A percentile compares a stretch with the other conserved stretches of the same genome.
Conservation (phyloP, 176 grass and related monocot genomes). For the Cocos nucifera region DNA sequence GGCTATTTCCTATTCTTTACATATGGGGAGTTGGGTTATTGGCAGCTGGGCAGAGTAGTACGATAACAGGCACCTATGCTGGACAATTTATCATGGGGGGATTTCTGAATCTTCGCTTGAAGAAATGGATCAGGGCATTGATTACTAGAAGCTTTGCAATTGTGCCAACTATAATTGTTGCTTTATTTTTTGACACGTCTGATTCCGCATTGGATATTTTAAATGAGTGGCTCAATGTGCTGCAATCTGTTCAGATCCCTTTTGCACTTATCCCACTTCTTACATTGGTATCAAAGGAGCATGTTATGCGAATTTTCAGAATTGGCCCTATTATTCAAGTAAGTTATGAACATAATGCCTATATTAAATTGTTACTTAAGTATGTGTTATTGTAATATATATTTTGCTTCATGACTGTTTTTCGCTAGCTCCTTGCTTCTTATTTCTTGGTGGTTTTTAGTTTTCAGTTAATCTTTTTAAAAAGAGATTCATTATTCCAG, state of each 20-base stretch:
- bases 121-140: constrained; percentile 86
- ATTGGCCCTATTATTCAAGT: constrained; percentile 68
- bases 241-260: constrained; percentile 94
- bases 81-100: constrained; percentile 99
- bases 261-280: constrained; percentile 90
- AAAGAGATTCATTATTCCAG: no score
- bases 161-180: constrained; percentile 79
- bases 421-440: no score
- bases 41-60: constrained; percentile 91
- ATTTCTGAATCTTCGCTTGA: constrained; percentile 76
- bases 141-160: constrained; percentile 95
- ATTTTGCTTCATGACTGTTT: no score
- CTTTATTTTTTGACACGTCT: constrained; percentile 70
- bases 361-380: no score
- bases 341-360: constrained; percentile 14
- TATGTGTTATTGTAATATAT: no score
- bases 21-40: constrained; percentile 94
- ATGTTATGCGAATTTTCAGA: constrained; percentile 85
- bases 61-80: constrained; percentile 94
- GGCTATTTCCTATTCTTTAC: constrained; percentile 77
- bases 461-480: no score
- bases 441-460: no score
- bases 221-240: constrained; percentile 96
- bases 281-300: constrained; percentile 84
- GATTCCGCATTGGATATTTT: constrained; percentile 75